A percentile compares a stretch with the other conserved stretches of the same genome.
Conservation (phyloP, 176 grass and related monocot species). For the Ensete glaucum region DNA sequence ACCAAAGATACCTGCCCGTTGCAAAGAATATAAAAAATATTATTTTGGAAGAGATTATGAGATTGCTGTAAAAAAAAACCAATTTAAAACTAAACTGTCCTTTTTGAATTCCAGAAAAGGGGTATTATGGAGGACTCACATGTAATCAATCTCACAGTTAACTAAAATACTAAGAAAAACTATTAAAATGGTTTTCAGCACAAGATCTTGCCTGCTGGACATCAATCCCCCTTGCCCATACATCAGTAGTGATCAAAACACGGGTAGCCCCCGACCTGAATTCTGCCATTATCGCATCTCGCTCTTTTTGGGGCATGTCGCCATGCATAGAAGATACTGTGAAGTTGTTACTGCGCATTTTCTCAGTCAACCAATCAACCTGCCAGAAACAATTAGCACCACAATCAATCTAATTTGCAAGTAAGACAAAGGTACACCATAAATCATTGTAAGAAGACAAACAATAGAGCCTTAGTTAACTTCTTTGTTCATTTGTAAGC, state of each 20-base stretch:
- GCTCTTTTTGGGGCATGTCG: constrained; percentile 94
- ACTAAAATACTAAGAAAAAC: neutral
- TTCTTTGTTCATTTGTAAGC: neutral
- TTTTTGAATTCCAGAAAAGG: no score
- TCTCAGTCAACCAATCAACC: constrained; percentile 96
- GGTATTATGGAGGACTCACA: neutral
- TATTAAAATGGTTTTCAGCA: neutral
- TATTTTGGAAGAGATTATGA: neutral
- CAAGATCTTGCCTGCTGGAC: constrained; percentile 67
- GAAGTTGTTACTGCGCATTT: constrained; percentile 96
- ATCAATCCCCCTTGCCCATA: constrained; percentile 84
- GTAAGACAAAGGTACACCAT: neutral
- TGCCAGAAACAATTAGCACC: constrained; percentile 18
- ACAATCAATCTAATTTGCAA: neutral
- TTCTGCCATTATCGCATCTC: constrained; percentile 83
- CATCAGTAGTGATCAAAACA: constrained; percentile 86
- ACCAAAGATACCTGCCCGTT: constrained; percentile 79
- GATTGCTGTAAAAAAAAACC: neutral
- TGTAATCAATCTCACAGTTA: neutral
- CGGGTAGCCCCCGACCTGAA: constrained; percentile 69
- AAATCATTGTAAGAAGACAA: neutral
- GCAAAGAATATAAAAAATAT: neutral
- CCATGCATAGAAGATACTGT: constrained; percentile 89
- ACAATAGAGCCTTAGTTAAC: neutral
- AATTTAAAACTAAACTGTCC: no score